A percentile compares a stretch with the other conserved stretches of the same genome.
These are phyloP conservation scores for Citrus hindsii DNA, from an alignment of 345 rosid genomes.

Conservation along the genomic window DNA sequence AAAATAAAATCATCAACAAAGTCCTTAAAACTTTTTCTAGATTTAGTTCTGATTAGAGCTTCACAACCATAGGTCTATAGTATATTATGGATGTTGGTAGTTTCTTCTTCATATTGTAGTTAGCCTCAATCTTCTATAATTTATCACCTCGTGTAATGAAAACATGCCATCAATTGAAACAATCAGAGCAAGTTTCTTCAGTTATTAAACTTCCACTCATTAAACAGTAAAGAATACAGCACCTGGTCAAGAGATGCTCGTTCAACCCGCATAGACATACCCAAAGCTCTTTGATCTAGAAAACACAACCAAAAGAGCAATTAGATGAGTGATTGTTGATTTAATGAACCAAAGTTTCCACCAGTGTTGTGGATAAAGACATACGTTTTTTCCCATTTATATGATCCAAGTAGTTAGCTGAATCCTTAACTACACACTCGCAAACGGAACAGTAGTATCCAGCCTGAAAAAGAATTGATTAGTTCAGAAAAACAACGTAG, in stretches of 20 bases:
- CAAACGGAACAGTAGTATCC: slow-evolving; percentile 96
- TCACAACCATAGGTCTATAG: neutral
- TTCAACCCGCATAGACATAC: slow-evolving; percentile 98
- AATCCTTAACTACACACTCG: slow-evolving; percentile 97
- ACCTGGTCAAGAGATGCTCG: slow-evolving; percentile 91
- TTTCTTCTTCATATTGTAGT: neutral
- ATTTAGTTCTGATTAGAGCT: neutral
- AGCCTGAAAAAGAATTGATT: slow-evolving; percentile 51
- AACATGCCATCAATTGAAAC: neutral
- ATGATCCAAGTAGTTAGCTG: slow-evolving; percentile 98
- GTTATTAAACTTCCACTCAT: neutral
- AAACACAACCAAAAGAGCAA: slow-evolving; percentile 9
- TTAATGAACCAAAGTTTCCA: neutral
- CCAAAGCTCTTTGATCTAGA: slow-evolving; percentile 95
- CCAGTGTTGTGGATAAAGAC: slow-evolving; percentile 13
- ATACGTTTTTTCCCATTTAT: slow-evolving; percentile 98
- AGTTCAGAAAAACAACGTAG: neutral
- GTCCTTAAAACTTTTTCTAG: neutral
- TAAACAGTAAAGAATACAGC: slow-evolving; percentile 7
- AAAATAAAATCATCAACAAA: neutral
- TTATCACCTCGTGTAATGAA: neutral
- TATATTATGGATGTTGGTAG: neutral
- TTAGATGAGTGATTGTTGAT: slow-evolving; percentile 4
- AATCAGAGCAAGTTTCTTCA: neutral
- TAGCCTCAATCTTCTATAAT: neutral